Evolutionary conservation across 495 filamentous ascomycete species (phyloP), one percentile per base, ranked within the genome.

Genomic region (Haplographium delicatum): DNA sequence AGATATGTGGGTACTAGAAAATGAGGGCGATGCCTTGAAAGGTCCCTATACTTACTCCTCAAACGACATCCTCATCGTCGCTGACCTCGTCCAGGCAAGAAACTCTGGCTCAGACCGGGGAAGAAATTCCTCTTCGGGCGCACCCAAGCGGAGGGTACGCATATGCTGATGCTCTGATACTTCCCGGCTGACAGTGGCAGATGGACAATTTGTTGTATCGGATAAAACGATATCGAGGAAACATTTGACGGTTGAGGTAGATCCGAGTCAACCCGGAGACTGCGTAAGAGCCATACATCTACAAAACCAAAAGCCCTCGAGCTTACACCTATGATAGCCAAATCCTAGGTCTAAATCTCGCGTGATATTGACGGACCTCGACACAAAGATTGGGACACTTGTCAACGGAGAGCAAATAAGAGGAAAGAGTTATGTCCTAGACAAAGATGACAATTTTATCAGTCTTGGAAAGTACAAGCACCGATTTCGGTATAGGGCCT

Each of bases 181-280:
- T 9, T n/a, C 25, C 4, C 8, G 13, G 10, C 9, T 48, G 31
- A 48, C 38, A 19, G 22, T 31, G 20, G 35, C 54, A 54, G 65
- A 64, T 56, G 82, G 82, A 67, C 59, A 79, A 64, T 69, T 74
- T 68, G 77, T 59, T 61, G 82, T 82, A 64, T 88, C 67, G 44
- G 72, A 89, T 49, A 84, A 85, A 53, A 81, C 81, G 5, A 83
- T 98, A 42, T 98, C 93, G n/a, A 78, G 91, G 25, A 84, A 91
- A 54, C 93, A 98, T 65, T 71, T 96, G 58, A 81, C 82, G 24
- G 81, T 98, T 46, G 72, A 82, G 23, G 81, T 97, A 2, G 80
- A 73, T 10, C 53, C 66, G 0, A 84, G 93, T 5, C 66, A 72
- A 26, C 67, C 81, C 6, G 86, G 80, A 42, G 83, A 89, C 65